Conservation (phyloP, 1,284 basidiomycete genomes). For the Boletus hoseneyae region DNA sequence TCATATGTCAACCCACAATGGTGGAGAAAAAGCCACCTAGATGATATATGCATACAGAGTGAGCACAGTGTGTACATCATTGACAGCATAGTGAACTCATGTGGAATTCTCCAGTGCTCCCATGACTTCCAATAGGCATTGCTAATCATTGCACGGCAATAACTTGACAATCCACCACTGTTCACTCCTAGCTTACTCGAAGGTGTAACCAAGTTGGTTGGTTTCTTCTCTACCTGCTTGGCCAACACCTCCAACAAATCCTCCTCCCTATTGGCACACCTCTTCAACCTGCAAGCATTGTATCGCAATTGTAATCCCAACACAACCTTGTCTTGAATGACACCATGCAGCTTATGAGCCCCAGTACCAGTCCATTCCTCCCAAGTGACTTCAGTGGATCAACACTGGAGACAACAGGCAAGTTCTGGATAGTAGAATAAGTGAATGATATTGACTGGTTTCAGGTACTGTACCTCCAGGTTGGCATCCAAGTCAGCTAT, state of each 20-base stretch:
- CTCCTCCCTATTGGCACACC: too few relatives aligned
- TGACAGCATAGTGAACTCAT: conserved; percentile 15
- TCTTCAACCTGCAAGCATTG: conserved; percentile 6
- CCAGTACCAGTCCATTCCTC: conserved; percentile 23
- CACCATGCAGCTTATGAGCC: conserved; percentile 19
- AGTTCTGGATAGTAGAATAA: conserved; percentile 20
- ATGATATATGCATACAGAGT: too few relatives aligned
- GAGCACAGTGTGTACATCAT: too few relatives aligned
- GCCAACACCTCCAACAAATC: not conserved
- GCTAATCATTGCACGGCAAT: conserved; percentile 17
- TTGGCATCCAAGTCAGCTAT: conserved; percentile 1
- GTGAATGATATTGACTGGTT: conserved; percentile 23
- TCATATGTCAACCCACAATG: not conserved
- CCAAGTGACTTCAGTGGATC: conserved; percentile 5
- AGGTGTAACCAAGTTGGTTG: not conserved
- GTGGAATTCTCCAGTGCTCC: conserved; percentile 19
- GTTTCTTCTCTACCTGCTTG: not conserved
- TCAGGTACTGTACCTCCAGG: conserved; percentile 12
- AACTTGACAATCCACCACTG: too few relatives aligned
- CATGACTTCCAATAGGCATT: conserved; percentile 17
- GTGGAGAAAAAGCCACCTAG: conserved; percentile 6
- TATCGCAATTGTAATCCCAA: conserved; percentile 22
- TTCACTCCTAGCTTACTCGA: not conserved
- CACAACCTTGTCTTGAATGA: conserved; percentile 17
- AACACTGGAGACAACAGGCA: conserved; percentile 17